phyloP scores from a whole-genome alignment of 2,329 filamentous ascomycete species.

The Graphiopsis chlorocephala region DNA sequence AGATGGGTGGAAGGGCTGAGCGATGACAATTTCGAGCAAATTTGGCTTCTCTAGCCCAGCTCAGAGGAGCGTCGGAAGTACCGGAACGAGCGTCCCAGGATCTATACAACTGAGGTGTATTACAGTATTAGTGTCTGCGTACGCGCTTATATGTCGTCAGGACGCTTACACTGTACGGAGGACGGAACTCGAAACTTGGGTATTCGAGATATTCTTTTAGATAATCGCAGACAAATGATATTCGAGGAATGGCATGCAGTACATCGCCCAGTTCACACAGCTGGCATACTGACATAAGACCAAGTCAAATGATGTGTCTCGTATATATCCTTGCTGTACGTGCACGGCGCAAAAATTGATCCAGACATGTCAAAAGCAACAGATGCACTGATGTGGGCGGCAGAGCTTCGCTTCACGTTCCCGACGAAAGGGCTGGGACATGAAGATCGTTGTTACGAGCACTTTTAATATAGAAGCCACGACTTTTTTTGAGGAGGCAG shows the following conservation, averaged over 20 bases:
- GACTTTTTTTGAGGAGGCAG: not conserved
- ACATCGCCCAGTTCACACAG: not conserved
- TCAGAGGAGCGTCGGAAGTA: not conserved
- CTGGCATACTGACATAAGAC: not conserved
- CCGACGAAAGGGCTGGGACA: not conserved
- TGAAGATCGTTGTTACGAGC: not conserved
- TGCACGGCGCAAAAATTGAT: not conserved
- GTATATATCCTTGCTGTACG: not conserved
- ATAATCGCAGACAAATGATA: too few relatives aligned
- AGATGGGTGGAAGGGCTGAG: not conserved
- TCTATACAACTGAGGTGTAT: not conserved
- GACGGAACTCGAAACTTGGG: too few relatives aligned
- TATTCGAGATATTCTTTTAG: too few relatives aligned
- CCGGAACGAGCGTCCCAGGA: not conserved
- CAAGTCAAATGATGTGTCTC: not conserved
- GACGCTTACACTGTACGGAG: not conserved
- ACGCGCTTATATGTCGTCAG: not conserved
- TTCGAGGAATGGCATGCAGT: too few relatives aligned
- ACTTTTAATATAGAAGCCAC: not conserved
- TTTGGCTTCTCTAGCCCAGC: not conserved
- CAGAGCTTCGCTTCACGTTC: not conserved
- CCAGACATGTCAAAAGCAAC: not conserved
- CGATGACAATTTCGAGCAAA: not conserved
- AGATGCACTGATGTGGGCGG: not conserved
- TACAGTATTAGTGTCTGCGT: not conserved